Base-by-base conservation (phyloP, 345 rosid species). In the Eucalyptus virginea region DNA sequence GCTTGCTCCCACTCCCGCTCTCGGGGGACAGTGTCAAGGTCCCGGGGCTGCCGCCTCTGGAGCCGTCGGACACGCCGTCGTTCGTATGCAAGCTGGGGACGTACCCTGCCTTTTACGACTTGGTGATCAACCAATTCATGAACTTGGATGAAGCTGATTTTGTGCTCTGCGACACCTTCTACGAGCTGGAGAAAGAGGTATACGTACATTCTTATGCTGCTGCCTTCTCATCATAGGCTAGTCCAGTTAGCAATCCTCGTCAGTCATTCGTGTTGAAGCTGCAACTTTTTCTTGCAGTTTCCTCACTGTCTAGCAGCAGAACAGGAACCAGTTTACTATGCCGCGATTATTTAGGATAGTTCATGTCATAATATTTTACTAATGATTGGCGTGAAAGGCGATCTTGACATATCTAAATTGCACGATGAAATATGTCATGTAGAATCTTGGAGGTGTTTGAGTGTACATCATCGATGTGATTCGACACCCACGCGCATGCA, bases 21-120 rank as follows among this genome's bases (percentile, higher is more conserved):
- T 6, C 80, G 34, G 93, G 56, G 11, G 8, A 86, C 26, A 50
- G 50, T 5, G 30, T 88, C 24, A 11, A 13, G 49, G 44, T 94
- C 86, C 91, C 93, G 37, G 93, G 95, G 58, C 21, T 93, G 92
- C 94, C 93, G 49, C 88, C 86, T 6, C 92, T 93, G 34, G 5
- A 89, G 42, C 88, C 88, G 21, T 56, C 10, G 8, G 92, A 93
- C 60, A 45, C 89, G 72, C 91, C 96, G 6, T 92, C 94, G 28
- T 92, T 89, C 60, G 13, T 92, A 8, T 77, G 51, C 23, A 40
- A 65, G 56, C 50, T 26, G 18, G 91, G 88, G 16, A 87, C 88
- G 3, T 91, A 94, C 52, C 95, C 93, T 5, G 87, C 45, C 28
- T 8, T 50, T 80, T 58, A 81, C 6, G 42, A 90, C 5, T 15